These are phyloP conservation scores for Byssochlamys sp. DNA, from an alignment of 2,329 filamentous ascomycete species.

Conservation along the genomic window DNA sequence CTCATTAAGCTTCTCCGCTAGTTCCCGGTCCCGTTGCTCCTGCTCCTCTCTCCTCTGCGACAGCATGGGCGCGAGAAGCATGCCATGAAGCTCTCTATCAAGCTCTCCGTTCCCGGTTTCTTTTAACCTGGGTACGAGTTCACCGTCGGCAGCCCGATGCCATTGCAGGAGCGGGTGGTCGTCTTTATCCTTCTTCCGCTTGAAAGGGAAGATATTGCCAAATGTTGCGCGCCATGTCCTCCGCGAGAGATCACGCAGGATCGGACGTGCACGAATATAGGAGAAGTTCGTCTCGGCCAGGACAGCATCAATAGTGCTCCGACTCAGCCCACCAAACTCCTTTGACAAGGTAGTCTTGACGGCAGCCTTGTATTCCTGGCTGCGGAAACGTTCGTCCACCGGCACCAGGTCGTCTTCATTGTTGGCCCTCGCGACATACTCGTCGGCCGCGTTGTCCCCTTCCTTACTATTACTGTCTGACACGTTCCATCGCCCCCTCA, in stretches of 20 bases:
- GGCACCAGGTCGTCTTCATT: constrained; percentile 21
- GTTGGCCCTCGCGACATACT: constrained; percentile 3
- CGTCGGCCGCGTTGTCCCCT: neutral
- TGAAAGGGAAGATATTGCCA: constrained; percentile 33
- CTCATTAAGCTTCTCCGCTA: constrained; percentile 36
- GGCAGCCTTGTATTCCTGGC: constrained; percentile 33
- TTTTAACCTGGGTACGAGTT: constrained; percentile 26
- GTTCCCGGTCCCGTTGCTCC: constrained; percentile 25
- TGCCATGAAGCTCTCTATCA: constrained; percentile 32
- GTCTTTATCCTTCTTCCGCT: constrained; percentile 30
- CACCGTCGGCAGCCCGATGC: constrained; percentile 25
- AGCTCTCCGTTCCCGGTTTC: constrained; percentile 36
- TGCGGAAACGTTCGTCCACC: constrained; percentile 35
- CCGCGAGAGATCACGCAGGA: constrained; percentile 32
- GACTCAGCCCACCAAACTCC: constrained; percentile 36
- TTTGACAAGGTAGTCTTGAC: constrained; percentile 29
- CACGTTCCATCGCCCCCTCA: constrained; percentile 38
- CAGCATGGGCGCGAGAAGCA: constrained; percentile 30
- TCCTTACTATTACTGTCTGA: constrained; percentile 11
- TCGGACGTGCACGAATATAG: constrained; percentile 35
- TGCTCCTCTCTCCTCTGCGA: constrained; percentile 26
- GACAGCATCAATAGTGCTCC: constrained; percentile 38
- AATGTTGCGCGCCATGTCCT: constrained; percentile 38
- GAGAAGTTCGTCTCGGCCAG: constrained; percentile 40
- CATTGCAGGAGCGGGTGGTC: constrained; percentile 33